phyloP scores from a whole-genome alignment of 495 filamentous ascomycete genomes.

The Staphylotrichum longicolle region DNA sequence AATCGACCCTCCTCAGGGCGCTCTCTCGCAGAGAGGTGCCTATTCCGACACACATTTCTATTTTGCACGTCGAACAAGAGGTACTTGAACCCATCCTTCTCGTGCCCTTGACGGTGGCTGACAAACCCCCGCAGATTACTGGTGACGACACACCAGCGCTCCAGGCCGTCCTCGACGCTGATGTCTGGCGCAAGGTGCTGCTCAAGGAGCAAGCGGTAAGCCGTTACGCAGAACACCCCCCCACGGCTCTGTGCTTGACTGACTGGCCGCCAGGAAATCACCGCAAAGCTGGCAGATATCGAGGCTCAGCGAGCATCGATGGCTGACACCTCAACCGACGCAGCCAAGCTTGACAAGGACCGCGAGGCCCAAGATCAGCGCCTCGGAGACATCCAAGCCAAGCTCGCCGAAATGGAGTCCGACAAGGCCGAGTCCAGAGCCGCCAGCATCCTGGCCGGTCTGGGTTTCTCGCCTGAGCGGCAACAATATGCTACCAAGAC shows the following conservation, averaged over 20 bases:
- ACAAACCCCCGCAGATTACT: constrained; percentile 60
- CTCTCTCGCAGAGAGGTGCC: constrained; percentile 90
- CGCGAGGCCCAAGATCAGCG: constrained; percentile 87
- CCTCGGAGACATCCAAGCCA: constrained; percentile 83
- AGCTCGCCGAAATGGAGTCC: constrained; percentile 97
- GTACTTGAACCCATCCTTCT: constrained; percentile 44
- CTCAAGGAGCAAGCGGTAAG: constrained; percentile 82
- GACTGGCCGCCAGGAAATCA: constrained; percentile 66
- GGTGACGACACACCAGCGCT: constrained; percentile 95
- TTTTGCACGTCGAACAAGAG: constrained; percentile 98
- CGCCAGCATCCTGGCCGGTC: constrained; percentile 91
- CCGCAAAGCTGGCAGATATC: constrained; percentile 69
- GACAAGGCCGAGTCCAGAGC: constrained; percentile 96
- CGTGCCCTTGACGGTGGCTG: constrained; percentile 18
- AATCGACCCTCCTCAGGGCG: constrained; percentile 89
- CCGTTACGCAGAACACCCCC: constrained; percentile 10
- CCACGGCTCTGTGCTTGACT: constrained; percentile 7
- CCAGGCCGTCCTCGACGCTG: constrained; percentile 94
- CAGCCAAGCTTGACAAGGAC: constrained; percentile 76
- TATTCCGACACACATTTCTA: constrained; percentile 95
- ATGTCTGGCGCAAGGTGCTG: constrained; percentile 97
- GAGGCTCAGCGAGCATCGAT: constrained; percentile 74
- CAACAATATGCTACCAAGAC: constrained; percentile 94
- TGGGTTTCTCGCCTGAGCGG: constrained; percentile 92
- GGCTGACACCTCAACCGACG: constrained; percentile 85